Base-by-base conservation (phyloP, 2,329 filamentous ascomycete species). In the Cercospora citrullina region DNA sequence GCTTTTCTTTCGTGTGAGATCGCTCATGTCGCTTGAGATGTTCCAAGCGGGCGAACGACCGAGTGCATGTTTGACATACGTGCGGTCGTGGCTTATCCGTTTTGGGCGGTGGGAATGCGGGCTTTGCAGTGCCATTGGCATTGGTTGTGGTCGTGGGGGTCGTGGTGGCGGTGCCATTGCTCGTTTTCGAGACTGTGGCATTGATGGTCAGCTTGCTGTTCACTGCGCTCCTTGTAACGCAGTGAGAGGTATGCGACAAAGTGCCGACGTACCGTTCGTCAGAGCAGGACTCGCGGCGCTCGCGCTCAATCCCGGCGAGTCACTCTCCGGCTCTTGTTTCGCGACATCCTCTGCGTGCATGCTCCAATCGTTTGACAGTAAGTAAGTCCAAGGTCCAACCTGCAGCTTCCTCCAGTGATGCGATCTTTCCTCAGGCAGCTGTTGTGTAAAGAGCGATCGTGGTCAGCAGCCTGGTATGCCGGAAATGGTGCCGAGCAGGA, bases 1-100 rank as follows among this genome's bases (percentile, higher is more conserved):
- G 95, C 84, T 99, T 99, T 82, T 99, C 94, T 80, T 99, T 97
- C 55, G 94, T 97, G 79, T 97, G 94, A n/a, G 93, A 97, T 70
- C 95, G 89, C 82, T 98, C 95, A 81, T 99, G 95, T 69, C 95
- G 91, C 83, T 99, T 99, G 73, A 99, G 84, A 80, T 99, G 95
- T 82, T 99, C 95, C 75, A 99, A 84, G 69, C 95, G 90, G 67
- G 95, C 95, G 80, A 99, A 99, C 33, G 92, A 96, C 72, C 95
- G 90, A 76, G 90, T 88, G 80, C 95, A 99, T 59, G 94, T 98
- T 48, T 85, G 89, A 83, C 95, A 99, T 69, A 96, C 90, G 81
- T 99, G 95, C 72, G 95, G 95, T 72, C 94, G 89, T 66, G 95
- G 95, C 84, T 98, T 99, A 81, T 99, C 95, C 71, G 93, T 97